Conservation (phyloP, 306 rosid species). For the Casuarina glauca region DNA sequence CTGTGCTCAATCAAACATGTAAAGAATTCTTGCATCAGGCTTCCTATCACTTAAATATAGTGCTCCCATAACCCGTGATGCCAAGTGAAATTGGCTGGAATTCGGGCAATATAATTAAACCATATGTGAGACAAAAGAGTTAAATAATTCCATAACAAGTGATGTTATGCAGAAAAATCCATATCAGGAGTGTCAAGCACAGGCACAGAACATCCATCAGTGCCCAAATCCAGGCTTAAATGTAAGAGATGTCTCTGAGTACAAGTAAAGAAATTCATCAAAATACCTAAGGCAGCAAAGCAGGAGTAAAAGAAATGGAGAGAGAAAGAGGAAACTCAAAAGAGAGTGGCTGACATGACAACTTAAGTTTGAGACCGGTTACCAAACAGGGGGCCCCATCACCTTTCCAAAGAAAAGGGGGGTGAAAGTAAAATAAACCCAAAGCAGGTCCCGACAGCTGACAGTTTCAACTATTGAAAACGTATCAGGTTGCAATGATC, state of each 20-base stretch:
- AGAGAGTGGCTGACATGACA: neutral
- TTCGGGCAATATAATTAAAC: no score
- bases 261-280: neutral
- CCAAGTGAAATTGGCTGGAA: neutral
- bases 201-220: no score
- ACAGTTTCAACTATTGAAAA: no score
- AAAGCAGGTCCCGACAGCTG: no score
- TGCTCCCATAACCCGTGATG: neutral
- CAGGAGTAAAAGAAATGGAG: neutral
- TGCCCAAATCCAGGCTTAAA: neutral
- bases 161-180: no score
- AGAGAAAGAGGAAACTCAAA: neutral
- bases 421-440: no score
- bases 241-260: neutral
- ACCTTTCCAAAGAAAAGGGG: no score
- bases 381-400: neutral
- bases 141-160: no score
- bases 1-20: constrained; percentile 7
- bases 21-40: constrained; percentile 17
- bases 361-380: neutral
- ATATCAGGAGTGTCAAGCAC: no score
- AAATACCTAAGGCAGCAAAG: neutral
- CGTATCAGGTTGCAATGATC: no score
- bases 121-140: no score
- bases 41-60: neutral